Evolutionary conservation across 192 early-diverging fungal genomes (phyloP).

Genomic region (Hyaloraphidium curvatum): DNA sequence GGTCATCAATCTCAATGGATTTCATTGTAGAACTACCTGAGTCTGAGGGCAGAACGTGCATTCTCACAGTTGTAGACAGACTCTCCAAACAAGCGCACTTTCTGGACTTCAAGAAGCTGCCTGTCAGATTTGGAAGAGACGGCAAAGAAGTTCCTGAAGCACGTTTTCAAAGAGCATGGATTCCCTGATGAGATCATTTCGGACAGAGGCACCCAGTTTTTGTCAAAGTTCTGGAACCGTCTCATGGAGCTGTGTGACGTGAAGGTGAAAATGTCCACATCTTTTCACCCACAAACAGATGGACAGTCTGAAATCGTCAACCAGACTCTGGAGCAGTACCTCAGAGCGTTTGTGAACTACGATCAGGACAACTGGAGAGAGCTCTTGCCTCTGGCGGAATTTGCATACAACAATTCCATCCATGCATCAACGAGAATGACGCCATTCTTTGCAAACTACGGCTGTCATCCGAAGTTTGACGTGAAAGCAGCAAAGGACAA

Average conservation of each 20-base stretch:
- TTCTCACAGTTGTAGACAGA: too few species aligned
- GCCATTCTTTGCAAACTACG: too few species aligned
- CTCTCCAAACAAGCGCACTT: too few species aligned
- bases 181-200: conserved; percentile 23
- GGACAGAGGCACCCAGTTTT: conserved; percentile 23
- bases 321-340: conserved; percentile 16
- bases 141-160: conserved; percentile 9
- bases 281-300: conserved; percentile 18
- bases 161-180: conserved; percentile 13
- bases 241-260: conserved; percentile 11
- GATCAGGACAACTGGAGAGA: conserved; percentile 21
- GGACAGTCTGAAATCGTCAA: conserved; percentile 24
- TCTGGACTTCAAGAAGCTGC: too few species aligned
- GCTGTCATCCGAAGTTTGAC: too few species aligned
- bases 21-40: too few species aligned
- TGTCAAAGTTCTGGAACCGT: conserved; percentile 14
- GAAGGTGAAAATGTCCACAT: conserved; percentile 16
- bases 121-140: too few species aligned
- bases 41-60: too few species aligned
- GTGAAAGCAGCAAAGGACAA: too few species aligned
- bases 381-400: conserved; percentile 19
- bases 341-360: conserved; percentile 14
- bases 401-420: conserved; percentile 28
- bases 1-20: too few species aligned
- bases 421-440: conserved; percentile 9